Percentiles rank a stretch among this genome's conserved stretches.
These are phyloP conservation scores for Paramyrothecium sp. DNA, from an alignment of 2,329 filamentous ascomycete species.

Conservation along the genomic window DNA sequence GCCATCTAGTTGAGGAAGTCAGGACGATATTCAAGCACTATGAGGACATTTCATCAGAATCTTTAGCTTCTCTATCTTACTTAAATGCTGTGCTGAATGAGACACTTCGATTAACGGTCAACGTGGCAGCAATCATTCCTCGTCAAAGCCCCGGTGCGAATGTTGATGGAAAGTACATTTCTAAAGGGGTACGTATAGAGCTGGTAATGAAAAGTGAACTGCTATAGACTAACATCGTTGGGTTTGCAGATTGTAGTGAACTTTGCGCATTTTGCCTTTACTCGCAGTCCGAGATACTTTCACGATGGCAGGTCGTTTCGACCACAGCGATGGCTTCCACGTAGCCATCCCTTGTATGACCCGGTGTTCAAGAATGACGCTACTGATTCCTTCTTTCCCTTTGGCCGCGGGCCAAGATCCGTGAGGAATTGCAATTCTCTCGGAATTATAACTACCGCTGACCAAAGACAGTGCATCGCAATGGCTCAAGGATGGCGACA, in stretches of 20 bases:
- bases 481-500: constrained; percentile 1
- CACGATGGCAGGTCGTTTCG: background rate
- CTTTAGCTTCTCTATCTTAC: background rate
- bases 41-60: background rate
- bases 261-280: constrained; percentile 1
- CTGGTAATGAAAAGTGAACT: background rate
- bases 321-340: background rate
- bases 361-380: background rate
- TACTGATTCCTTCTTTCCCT: background rate
- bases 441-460: background rate
- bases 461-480: background rate
- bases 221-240: too few species aligned
- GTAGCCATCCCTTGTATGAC: background rate
- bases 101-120: background rate
- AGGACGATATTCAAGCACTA: background rate
- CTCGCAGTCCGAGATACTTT: background rate
- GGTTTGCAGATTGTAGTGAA: background rate
- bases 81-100: background rate
- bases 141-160: background rate
- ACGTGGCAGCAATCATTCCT: background rate
- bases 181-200: background rate
- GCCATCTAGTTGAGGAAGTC: background rate
- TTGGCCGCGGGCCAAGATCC: background rate
- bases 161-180: background rate
- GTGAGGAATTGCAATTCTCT: background rate